Evolutionary conservation across 192 early-diverging fungal species (phyloP), one percentile per base, ranked within the genome.

Genomic region (Coemansia sp.): DNA sequence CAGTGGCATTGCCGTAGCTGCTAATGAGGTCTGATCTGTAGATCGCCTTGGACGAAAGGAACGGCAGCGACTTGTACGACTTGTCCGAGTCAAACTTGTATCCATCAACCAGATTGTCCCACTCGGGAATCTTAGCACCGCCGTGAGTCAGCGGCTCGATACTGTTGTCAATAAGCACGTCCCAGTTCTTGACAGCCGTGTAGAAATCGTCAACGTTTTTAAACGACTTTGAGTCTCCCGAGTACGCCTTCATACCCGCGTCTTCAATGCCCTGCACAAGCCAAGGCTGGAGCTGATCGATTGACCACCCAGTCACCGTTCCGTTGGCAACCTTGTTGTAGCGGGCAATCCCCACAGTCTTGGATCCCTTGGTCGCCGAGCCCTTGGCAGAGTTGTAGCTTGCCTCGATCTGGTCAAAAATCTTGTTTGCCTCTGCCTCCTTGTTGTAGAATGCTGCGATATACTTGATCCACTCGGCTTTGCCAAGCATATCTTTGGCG

Each of bases 1-100:
- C 83, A 15, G 87, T 79, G 17, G 85, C 88, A 25, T 80, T 66
- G n/a, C 81, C 73, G 57, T 83, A 85, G 84, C 89, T 87, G 69
- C 89, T 88, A 55, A 80, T 80, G 22, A 84, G 85, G 63, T 85
- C 85, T 39, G 74, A 70, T 18, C 73, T 64, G 71, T 82, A 88
- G 24, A 84, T 67, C 1, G 85, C 67, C 59, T 85, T 87, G 44
- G 80, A 57, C 25, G 80, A 42, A 61, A 89, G 77, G 62, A 82
- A 86, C 51, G 68, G 79, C 19, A 73, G 46, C 39, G 61, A 57
- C 23, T 64, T 63, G 33, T 62, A 46, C 9, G 48, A 30, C 22
- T 64, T 41, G 22, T 27, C 47, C 0, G 27, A 46, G 24, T 30
- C 41, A 33, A 79, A 51, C 46, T 55, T 49, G 48, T 78, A 78